Base-by-base conservation (phyloP, 116 monocot species). In the Zostera marina region DNA sequence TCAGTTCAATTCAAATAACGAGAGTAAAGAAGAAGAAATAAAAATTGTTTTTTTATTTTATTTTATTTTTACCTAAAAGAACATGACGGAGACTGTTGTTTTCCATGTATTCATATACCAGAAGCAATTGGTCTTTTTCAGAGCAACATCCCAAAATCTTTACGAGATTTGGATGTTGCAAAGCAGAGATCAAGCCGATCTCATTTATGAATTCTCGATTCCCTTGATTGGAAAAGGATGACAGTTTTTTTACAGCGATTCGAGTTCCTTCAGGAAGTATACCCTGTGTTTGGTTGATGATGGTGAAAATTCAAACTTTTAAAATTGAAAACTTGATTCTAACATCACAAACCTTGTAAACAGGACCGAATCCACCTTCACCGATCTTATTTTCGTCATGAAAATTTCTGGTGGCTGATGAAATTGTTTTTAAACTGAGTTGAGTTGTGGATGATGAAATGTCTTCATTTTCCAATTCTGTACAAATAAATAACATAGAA, bases 141-240 rank as follows among this genome's bases (percentile, higher is more conserved):
- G 58, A 60, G 39, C 77, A 82, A 70, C 77, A 87, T 11, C 87
- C 87, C 55, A 58, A 79, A 9, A 87, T 74, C 52, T 69, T 79
- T 17, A 82, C 87, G 14, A 87, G 74, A 65, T 82, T 76, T 39
- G 79, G 79, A 46, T 87, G 82, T 3, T 73, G 70, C 44, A 87
- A 11, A 9, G 79, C 76, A 22, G 87, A 79, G 60, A 82, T 87
- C 60, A 82, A 76, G 13, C 87, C 82, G 46, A 79, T 72, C 47
- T 87, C 87, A 58, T 72, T 79, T 54, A 87, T 9, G 64, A 87
- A 82, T 70, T 82, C 87, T 21, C 82, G 71, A 25, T 77, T 82
- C 9, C 87, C 87, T 82, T 74, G 81, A 32, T 61, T 81, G 11
- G 77, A 77, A 46, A 68, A 76, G 19, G 76, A 73, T 20, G 81